Evolutionary conservation across 2,329 filamentous ascomycete species (phyloP).

Genomic region (Neonectria punicea): DNA sequence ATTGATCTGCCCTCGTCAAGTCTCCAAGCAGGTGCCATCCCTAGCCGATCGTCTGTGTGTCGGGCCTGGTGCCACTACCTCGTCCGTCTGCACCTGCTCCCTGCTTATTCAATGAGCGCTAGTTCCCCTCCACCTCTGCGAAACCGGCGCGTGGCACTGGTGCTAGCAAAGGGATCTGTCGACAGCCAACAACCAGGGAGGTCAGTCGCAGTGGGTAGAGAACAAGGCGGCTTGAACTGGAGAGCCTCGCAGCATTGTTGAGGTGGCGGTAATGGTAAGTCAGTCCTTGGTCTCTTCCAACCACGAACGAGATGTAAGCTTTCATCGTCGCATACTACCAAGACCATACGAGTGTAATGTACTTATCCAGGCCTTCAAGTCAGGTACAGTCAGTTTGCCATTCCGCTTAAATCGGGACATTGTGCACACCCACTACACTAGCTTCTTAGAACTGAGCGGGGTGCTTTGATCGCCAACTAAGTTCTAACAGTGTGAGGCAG

Average conservation of each 20-base stretch:
- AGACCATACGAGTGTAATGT: background rate
- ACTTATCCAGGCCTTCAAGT: background rate
- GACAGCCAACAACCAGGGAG: constrained; percentile 4
- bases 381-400: background rate
- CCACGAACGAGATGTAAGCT: background rate
- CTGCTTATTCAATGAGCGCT: constrained; percentile 8
- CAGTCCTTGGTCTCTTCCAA: background rate
- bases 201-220: background rate
- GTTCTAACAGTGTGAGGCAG: background rate
- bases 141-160: constrained; percentile 1
- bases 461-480: background rate
- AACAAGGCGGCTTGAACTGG: background rate
- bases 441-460: background rate
- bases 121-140: constrained; percentile 10
- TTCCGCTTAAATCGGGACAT: background rate
- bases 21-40: constrained; percentile 10
- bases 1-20: background rate
- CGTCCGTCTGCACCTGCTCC: constrained; percentile 8
- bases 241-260: background rate
- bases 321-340: background rate
- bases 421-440: background rate
- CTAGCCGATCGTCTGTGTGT: constrained; percentile 15
- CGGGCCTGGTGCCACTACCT: constrained; percentile 11
- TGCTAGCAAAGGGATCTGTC: constrained; percentile 1
- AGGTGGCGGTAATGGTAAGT: background rate